These are phyloP conservation scores for Cochlearia excelsa DNA, from an alignment of 345 rosid species.

Conservation along the genomic window DNA sequence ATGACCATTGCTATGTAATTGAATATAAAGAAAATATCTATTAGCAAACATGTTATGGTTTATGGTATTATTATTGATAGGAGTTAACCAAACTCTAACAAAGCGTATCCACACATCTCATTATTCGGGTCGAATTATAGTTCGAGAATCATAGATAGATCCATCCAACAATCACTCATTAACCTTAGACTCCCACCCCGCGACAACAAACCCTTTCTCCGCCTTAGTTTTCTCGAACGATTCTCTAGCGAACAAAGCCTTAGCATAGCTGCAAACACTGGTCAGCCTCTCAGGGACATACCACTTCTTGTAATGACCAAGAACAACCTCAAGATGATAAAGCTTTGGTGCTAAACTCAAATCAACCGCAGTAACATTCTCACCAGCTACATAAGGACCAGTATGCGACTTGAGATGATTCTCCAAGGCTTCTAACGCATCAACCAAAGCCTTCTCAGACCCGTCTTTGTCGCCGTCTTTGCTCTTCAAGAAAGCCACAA, in stretches of 20 bases:
- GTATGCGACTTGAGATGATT: conserved; percentile 67
- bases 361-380: conserved; percentile 67
- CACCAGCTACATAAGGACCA: conserved; percentile 81
- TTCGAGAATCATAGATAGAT: no score
- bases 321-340: conserved; percentile 78
- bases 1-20: no score
- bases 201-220: conserved; percentile 52
- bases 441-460: conserved; percentile 67
- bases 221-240: conserved; percentile 73
- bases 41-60: no score
- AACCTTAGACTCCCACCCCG: conserved; percentile 86
- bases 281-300: conserved; percentile 61
- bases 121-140: no score
- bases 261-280: conserved; percentile 56
- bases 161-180: conserved; percentile 43
- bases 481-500: conserved; percentile 70
- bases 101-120: no score
- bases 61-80: no score
- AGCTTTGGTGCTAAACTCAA: conserved; percentile 87
- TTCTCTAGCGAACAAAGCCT: conserved; percentile 51
- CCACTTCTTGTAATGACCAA: conserved; percentile 89
- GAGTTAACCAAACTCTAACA: no score
- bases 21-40: no score
- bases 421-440: conserved; percentile 76
- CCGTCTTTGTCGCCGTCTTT: conserved; percentile 69